A percentile compares a stretch with the other conserved stretches of the same genome.
These are phyloP conservation scores for Yarrowia yakushimensis DNA, from an alignment of 805 yeast species.

Conservation along the genomic window DNA sequence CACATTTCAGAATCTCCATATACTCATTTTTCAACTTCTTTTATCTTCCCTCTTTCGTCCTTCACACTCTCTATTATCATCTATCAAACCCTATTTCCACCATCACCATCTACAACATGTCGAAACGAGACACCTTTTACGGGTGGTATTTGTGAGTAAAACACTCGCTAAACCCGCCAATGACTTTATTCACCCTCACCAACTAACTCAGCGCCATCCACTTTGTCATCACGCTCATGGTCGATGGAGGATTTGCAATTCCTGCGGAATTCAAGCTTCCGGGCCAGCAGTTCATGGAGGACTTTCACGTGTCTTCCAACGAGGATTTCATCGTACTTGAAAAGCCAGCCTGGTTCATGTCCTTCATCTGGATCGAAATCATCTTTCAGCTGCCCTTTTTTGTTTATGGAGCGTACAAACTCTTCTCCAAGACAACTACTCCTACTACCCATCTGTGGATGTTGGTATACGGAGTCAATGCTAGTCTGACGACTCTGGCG, in stretches of 20 bases:
- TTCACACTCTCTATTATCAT: background rate
- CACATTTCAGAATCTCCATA: no score
- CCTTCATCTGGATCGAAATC: conserved; percentile 70
- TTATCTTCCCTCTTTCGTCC: no score
- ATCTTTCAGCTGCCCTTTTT: conserved; percentile 79
- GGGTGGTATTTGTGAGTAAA: conserved; percentile 19
- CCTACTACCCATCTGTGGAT: conserved; percentile 42
- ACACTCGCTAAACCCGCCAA: no score
- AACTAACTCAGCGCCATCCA: conserved; percentile 47
- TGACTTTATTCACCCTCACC: no score
- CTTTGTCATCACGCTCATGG: conserved; percentile 66
- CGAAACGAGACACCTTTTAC: conserved; percentile 16
- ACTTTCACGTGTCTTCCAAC: conserved; percentile 60
- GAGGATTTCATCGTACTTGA: conserved; percentile 64
- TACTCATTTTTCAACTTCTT: no score
- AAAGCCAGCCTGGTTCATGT: conserved; percentile 68
- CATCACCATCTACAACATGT: background rate
- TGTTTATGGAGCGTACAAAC: conserved; percentile 48
- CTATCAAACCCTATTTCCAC: no score
- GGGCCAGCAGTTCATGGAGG: conserved; percentile 49
- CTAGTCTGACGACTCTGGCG: conserved; percentile 70
- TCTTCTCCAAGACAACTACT: conserved; percentile 29
- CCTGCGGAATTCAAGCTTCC: conserved; percentile 49
- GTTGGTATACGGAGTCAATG: conserved; percentile 75
- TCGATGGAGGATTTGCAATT: conserved; percentile 71